A percentile compares a stretch with the other conserved stretches of the same genome.
Conservation (phyloP, 1,284 basidiomycete genomes). For the Cystobasidiaceae sp. region DNA sequence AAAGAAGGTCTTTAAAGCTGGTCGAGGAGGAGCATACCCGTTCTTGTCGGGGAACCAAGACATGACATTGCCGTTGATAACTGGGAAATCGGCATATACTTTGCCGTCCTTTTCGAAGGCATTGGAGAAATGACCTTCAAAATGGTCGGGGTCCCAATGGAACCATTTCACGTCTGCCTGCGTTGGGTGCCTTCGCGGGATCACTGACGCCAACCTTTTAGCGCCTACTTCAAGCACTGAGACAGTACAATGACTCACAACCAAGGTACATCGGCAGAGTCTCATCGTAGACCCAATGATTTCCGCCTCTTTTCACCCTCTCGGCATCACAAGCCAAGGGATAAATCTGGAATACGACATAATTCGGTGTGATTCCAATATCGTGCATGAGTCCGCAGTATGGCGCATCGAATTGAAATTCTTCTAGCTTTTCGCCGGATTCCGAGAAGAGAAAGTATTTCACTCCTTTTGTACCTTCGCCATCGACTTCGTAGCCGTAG, state of each 20-base stretch:
- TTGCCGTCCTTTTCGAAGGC: slow-evolving; percentile 7
- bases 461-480: background rate
- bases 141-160: slow-evolving; percentile 3
- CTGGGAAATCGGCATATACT: background rate
- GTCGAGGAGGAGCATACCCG: background rate
- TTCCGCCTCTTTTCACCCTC: background rate
- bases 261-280: background rate
- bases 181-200: background rate
- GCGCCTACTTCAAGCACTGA: no score
- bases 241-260: background rate
- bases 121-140: background rate
- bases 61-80: slow-evolving; percentile 12
- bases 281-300: slow-evolving; percentile 14
- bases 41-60: background rate
- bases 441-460: background rate
- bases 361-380: background rate
- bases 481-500: slow-evolving; percentile 8
- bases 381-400: slow-evolving; percentile 3
- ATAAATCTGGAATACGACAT: slow-evolving; percentile 12
- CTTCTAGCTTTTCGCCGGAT: background rate
- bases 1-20: background rate
- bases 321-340: background rate
- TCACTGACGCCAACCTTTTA: no score
- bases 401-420: background rate
- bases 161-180: background rate